These are phyloP conservation scores for Apophysomyces variabilis DNA, from an alignment of 371 early-diverging fungal genomes.

Conservation along the genomic window DNA sequence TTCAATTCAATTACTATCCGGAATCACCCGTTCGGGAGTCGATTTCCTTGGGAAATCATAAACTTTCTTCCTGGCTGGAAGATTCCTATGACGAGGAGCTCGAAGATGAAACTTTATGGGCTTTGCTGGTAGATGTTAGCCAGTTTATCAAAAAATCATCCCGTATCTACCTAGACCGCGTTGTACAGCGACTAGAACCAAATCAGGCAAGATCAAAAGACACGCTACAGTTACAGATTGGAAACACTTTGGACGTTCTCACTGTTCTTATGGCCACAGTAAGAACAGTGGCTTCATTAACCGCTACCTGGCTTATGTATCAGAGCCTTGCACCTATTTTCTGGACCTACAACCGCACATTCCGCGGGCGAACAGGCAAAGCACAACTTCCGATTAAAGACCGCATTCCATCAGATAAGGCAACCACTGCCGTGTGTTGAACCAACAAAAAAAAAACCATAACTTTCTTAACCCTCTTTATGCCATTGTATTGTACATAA, in stretches of 20 bases:
- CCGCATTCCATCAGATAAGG: slow-evolving; percentile 4
- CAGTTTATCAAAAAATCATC: background rate
- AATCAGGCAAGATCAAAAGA: slow-evolving; percentile 12
- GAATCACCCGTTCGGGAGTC: slow-evolving; percentile 28
- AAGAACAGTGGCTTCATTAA: slow-evolving; percentile 20
- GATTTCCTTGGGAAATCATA: background rate
- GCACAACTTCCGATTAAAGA: background rate
- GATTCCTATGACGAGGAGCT: slow-evolving; percentile 11
- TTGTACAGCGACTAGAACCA: slow-evolving; percentile 7
- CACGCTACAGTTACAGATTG: background rate
- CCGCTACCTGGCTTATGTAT: slow-evolving; percentile 27
- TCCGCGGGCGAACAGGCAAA: background rate
- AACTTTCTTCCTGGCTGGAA: slow-evolving; percentile 19
- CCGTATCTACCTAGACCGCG: background rate
- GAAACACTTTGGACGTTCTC: slow-evolving; percentile 2
- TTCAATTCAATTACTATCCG: slow-evolving; percentile 24
- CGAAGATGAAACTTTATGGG: slow-evolving; percentile 21
- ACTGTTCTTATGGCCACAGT: slow-evolving; percentile 14
- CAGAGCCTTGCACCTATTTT: slow-evolving; percentile 18
- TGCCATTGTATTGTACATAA: slow-evolving; percentile 10
- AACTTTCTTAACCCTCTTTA: background rate
- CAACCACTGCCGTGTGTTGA: slow-evolving; percentile 1
- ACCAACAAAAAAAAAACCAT: background rate
- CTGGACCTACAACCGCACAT: slow-evolving; percentile 1
- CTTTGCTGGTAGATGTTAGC: slow-evolving; percentile 10